Conservation (phyloP, 2,329 filamentous ascomycete species). For the Whalleya microplaca region DNA sequence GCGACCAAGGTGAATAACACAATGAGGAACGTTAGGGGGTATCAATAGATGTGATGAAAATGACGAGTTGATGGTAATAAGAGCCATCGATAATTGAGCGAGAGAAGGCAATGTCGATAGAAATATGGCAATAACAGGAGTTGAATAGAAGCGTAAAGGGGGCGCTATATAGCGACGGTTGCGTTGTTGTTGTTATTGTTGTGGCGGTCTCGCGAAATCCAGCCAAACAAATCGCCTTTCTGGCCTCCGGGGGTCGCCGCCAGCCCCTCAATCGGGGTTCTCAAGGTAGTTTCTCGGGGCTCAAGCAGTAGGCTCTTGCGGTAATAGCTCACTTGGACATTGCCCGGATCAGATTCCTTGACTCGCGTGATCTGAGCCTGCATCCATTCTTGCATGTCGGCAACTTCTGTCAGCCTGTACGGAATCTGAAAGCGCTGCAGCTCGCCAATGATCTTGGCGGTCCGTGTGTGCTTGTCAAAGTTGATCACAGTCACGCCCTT, state of each 20-base stretch:
- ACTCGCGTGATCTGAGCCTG: constrained; percentile 79
- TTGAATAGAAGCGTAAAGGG: not conserved
- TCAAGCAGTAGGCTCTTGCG: constrained; percentile 84
- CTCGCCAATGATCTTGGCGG: constrained; percentile 93
- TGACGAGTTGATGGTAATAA: constrained; percentile 5
- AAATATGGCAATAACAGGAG: constrained; percentile 2
- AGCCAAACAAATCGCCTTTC: constrained; percentile 51
- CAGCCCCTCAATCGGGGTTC: constrained; percentile 39
- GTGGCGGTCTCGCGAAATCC: constrained; percentile 54
- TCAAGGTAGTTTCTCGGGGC: constrained; percentile 61
- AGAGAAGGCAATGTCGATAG: constrained; percentile 1
- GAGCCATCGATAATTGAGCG: not conserved
- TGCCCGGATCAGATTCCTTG: constrained; percentile 60
- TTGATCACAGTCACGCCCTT: constrained; percentile 84
- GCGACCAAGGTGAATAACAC: constrained; percentile 25
- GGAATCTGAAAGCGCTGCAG: constrained; percentile 95
- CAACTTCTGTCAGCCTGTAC: constrained; percentile 79
- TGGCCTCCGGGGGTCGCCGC: constrained; percentile 30
- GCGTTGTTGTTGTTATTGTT: constrained; percentile 25
- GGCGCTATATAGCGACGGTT: constrained; percentile 28
- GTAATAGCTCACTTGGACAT: constrained; percentile 69
- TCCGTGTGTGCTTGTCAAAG: constrained; percentile 95
- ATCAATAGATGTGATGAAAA: constrained; percentile 37
- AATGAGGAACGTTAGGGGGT: constrained; percentile 33
- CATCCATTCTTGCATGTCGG: constrained; percentile 93